Base-by-base conservation (phyloP, 176 grass and related monocot species). In the Guadua angustifolia region DNA sequence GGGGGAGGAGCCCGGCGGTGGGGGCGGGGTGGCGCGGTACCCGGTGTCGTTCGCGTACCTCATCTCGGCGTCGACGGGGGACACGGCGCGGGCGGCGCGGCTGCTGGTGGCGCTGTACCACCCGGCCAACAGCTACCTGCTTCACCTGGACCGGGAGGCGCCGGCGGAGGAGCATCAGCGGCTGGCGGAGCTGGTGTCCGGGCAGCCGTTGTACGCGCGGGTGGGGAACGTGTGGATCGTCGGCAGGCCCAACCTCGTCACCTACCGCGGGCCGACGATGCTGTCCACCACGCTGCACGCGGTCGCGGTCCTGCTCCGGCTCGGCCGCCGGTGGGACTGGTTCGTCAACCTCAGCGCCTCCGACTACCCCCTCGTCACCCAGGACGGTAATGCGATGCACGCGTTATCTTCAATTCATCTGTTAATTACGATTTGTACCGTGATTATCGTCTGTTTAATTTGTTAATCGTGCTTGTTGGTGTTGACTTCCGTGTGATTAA, bases 321-420 rank as follows among this genome's bases (percentile, higher is more conserved):
- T 88, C 25, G 79, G 88, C 81, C 85, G 83, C 14, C 76, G 81
- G 0, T 99, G 96, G 96, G 93, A 99, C 84, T 99, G 96, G 96
- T 99, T 99, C 89, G 74, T 99, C 84, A 99, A 99, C 80, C 96
- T 99, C 84, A 99, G 96, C 66, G 96, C 93, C 16, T 89, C 96
- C 5, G 96, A 99, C 84, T 99, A 99, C 86, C 96, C 96, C 19
- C 79, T 99, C 67, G 85, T 95, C 69, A 95, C 96, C 9, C 96
- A 90, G 87, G 96, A 99, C 75, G 96, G 96, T 95, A 85, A 52
- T 83, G 57, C 57, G n/a, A 59, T 25, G 57, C n/a, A 59, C n/a
- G 22, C n/a, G 57, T 24, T 24, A 9, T 2, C 57, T 24, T 59
- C 46, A 12, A 59, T 4, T 59, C 57, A 24, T 24, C 57, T 59